Evolutionary conservation across 768 basidiomycete genomes (phyloP), one percentile per base, ranked within the genome.

Genomic region (Lyophyllum semitale): DNA sequence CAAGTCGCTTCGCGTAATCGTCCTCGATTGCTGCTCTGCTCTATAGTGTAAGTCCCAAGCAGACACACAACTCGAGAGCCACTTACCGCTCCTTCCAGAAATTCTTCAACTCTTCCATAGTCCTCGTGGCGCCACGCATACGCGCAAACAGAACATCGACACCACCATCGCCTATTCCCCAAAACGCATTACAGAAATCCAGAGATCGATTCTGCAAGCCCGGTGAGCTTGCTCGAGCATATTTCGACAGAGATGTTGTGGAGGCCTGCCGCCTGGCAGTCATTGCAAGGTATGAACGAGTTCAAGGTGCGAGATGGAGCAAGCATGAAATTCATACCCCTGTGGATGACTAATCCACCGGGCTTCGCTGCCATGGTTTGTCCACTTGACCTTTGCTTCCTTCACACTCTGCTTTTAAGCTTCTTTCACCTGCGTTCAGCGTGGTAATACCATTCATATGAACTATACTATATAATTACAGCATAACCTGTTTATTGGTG

Each of bases 131-230:
- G 18, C 92, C 93, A 8, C 93, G 81, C 86, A 96, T 90, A 57
- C 93, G 83, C 29, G 93, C 88, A 68, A 93, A 90, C 29, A 98
- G 77, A 42, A 95, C 93, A 64, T 96, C 93, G 58, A 92, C 93
- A 15, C 95, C 95, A 35, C 81, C 88, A 76, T 97, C 94, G 26
- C 79, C 83, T 18, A 80, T 62, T 11, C 93, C 93, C 97, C 97
- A 98, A 75, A 98, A 98, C 2, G 93, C 84, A 72, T 98, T 99
- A 72, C 95, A 98, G 73, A 95, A 98, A 73, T 97, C 93, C 64
- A 86, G 71, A 9, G 85, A 84, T 53, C 82, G 79, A 60, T 74
- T 74, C 55, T 72, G 73, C 11, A 68, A 54, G 32, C 61, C 69
- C 20, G 84, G 81, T 38, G 87, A 85, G 33, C 74, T 74, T 43